Base-by-base conservation (phyloP, 768 basidiomycete genomes). In the Auriscalpium microsporum region DNA sequence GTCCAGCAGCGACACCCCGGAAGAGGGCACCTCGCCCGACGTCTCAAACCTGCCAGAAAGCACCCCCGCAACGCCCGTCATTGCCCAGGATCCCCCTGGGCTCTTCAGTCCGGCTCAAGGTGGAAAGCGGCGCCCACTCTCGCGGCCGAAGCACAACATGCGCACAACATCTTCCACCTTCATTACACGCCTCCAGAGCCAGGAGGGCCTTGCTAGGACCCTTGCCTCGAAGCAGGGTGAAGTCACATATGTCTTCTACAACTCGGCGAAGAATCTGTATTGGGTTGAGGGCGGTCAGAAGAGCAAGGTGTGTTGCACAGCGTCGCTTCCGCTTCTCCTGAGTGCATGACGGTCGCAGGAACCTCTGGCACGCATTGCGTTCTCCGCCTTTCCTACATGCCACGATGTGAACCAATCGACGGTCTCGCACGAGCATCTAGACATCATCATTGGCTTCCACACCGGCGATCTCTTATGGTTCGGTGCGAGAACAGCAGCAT, bases 391-490 rank as follows among this genome's bases (percentile, higher is more conserved):
- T 62, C 93, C 92, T 5, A 96, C 94, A 1, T 94, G 93, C 66
- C 91, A 95, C 67, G 86, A 92, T 64, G 83, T 95, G 34, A 95
- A 96, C 62, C 68, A 75, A 6, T 69, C 80, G 2, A 96, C 94
- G 2, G 83, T 89, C 8, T 85, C 83, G 3, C 72, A 86, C 10
- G 86, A 92, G 44, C 81, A 83, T 45, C 71, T 97, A 36, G 94
- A 97, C 63, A 76, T 96, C 7, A 79, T 97, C 56, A 87, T 97
- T 63, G 96, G 95, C 6, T 97, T 96, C 67, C 79, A 75, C 58
- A 90, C 94, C 0, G 96, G 96, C n/a, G 96, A 99, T 72, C 74
- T 99, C 38, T 72, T 98, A 49, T 98, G 96, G 96, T 76, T 98
- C 54, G 94, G 94, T 89, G 59, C 60, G 78, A 45, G 33, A 9